These are phyloP conservation scores for Suillus fuscotomentosus DNA, from an alignment of 768 basidiomycete genomes.

Conservation along the genomic window DNA sequence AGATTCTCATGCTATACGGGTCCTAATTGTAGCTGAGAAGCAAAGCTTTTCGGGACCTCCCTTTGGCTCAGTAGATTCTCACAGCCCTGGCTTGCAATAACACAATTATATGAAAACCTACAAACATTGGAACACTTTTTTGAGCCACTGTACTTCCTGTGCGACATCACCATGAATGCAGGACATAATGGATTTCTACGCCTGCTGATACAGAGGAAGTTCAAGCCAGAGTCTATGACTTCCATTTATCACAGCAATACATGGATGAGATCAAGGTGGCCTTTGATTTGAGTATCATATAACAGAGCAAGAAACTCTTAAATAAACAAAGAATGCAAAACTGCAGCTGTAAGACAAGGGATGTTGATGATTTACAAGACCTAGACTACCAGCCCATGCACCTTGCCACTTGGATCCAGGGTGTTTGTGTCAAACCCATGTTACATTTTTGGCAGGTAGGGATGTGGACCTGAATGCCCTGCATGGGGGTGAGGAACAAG, in stretches of 20 bases:
- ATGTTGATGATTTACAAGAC: background rate
- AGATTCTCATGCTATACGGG: no score
- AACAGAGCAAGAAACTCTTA: background rate
- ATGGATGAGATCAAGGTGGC: background rate
- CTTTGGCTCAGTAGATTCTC: no score
- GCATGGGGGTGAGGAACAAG: background rate
- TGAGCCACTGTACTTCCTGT: no score
- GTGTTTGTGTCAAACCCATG: background rate
- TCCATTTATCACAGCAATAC: background rate
- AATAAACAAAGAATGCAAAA: background rate
- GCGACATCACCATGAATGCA: background rate
- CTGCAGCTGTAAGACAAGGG: background rate
- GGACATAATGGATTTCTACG: background rate
- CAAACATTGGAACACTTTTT: no score
- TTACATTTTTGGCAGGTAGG: background rate
- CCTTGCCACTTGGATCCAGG: background rate
- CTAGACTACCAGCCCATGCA: background rate
- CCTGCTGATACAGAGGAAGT: background rate
- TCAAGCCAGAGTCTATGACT: background rate
- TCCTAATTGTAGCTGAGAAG: no score
- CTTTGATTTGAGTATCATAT: background rate
- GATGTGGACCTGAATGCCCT: background rate
- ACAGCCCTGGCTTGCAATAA: no score
- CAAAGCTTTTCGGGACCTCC: no score
- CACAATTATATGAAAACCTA: no score